Base-by-base conservation (phyloP, 352 stramenopile genomes). In the Plasmopara muralis region DNA sequence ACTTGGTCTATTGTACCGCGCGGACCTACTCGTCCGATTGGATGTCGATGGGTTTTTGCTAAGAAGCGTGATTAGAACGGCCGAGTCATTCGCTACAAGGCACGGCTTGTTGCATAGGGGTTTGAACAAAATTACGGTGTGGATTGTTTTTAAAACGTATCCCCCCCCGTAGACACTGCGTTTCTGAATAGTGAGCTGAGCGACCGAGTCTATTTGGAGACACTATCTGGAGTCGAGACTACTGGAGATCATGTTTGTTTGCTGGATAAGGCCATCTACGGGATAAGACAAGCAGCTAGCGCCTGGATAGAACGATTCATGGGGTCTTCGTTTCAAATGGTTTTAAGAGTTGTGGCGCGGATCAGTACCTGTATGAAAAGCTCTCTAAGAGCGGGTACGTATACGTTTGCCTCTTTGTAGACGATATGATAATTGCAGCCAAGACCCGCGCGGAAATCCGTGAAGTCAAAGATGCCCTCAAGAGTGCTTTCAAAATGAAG, bases 131-230 rank as follows among this genome's bases (percentile, higher is more conserved):
- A 4, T n/a, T 35, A 35, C 31, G 31, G 31, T 12, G 31, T 35
- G 31, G 31, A 12, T 35, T 35, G 0, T 12, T 35, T 5, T 7
- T 29, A 9, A 34, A 37, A n/a, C n/a, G 30, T 40, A 35, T n/a
- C n/a, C 10, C 16, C 38, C 43, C 4, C 57, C 1, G 72, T 83
- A 1, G 62, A 74, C n/a, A n/a, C n/a, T n/a, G n/a, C n/a, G n/a
- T n/a, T n/a, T n/a, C n/a, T n/a, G n/a, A n/a, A n/a, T n/a, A n/a
- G n/a, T n/a, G n/a, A n/a, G n/a, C n/a, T n/a, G n/a, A n/a, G n/a
- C n/a, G n/a, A n/a, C n/a, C n/a, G n/a, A n/a, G n/a, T n/a, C n/a
- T n/a, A n/a, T n/a, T n/a, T n/a, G n/a, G n/a, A n/a, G n/a, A n/a
- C n/a, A 73, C 57, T 9, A 62, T 57, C 20, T 41, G 70, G 1